Percentiles rank a stretch among this genome's conserved stretches.
Conservation (phyloP, 208 protist genomes). For the Angomonas deanei region DNA sequence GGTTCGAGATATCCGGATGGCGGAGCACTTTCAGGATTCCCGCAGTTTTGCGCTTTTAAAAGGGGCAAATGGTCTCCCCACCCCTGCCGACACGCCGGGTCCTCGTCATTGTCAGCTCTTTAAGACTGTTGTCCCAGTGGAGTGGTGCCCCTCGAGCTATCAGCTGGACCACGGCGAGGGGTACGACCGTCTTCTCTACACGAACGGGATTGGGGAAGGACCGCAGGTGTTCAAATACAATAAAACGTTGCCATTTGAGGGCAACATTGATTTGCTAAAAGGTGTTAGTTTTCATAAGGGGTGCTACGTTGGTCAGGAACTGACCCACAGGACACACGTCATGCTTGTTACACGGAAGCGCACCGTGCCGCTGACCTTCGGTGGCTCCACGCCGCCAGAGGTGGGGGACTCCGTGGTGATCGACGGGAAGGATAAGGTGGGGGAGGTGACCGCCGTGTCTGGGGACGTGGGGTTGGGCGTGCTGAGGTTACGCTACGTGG, state of each 20-base stretch:
- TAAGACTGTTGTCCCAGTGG: slow-evolving; percentile 8
- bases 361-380: slow-evolving; percentile 71
- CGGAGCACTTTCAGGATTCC: slow-evolving; percentile 57
- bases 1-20: slow-evolving; percentile 9
- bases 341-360: slow-evolving; percentile 92
- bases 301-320: slow-evolving; percentile 96
- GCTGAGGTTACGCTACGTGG: slow-evolving; percentile 70
- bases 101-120: background rate
- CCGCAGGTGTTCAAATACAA: slow-evolving; percentile 44
- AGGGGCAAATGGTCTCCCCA: background rate
- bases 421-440: slow-evolving; percentile 39
- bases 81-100: background rate
- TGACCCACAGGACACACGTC: slow-evolving; percentile 93
- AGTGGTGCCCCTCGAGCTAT: slow-evolving; percentile 13
- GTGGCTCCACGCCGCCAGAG: background rate
- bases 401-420: slow-evolving; percentile 5
- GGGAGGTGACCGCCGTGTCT: slow-evolving; percentile 49
- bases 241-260: slow-evolving; percentile 89
- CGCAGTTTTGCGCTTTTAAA: slow-evolving; percentile 35
- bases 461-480: slow-evolving; percentile 51
- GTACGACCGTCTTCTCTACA: slow-evolving; percentile 51
- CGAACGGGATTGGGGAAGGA: slow-evolving; percentile 82
- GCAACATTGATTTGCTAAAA: slow-evolving; percentile 87
- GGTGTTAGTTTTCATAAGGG: slow-evolving; percentile 94
- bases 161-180: slow-evolving; percentile 3